phyloP scores from a whole-genome alignment of 495 filamentous ascomycete species.

The Sporormia fimetaria region DNA sequence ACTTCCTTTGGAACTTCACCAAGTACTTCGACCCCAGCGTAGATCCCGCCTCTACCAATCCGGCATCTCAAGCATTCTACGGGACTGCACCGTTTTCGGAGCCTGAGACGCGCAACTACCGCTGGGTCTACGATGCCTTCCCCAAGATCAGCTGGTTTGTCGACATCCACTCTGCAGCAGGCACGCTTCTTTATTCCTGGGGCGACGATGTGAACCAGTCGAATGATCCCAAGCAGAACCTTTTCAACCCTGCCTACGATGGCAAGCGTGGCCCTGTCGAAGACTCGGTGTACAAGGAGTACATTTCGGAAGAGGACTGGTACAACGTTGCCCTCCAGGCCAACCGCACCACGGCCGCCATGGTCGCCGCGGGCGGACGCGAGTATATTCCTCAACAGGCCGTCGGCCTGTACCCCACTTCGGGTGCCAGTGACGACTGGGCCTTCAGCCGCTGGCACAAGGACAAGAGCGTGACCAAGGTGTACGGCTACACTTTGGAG shows the following conservation, averaged over 20 bases:
- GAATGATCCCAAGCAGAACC: conserved; percentile 28
- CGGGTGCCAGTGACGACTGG: conserved; percentile 34
- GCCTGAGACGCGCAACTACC: conserved; percentile 39
- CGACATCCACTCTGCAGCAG: conserved; percentile 36
- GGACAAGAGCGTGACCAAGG: conserved; percentile 28
- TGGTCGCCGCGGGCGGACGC: conserved; percentile 28
- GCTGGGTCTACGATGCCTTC: conserved; percentile 33
- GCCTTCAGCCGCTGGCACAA: conserved; percentile 27
- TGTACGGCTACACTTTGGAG: conserved; percentile 35
- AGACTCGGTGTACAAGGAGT: conserved; percentile 31
- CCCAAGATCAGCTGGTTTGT: conserved; percentile 36
- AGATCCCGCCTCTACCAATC: conserved; percentile 38
- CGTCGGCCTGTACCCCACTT: conserved; percentile 32
- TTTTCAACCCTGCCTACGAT: conserved; percentile 32
- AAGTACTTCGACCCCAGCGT: conserved; percentile 35
- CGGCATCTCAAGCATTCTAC: conserved; percentile 42
- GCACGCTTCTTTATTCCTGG: conserved; percentile 35
- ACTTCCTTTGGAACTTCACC: conserved; percentile 38
- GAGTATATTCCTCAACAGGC: conserved; percentile 29
- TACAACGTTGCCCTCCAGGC: conserved; percentile 21
- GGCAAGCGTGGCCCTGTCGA: conserved; percentile 32
- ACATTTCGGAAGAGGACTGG: conserved; percentile 26
- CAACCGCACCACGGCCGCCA: conserved; percentile 23
- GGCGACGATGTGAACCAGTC: conserved; percentile 34
- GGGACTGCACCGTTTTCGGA: conserved; percentile 38